A percentile compares a stretch with the other conserved stretches of the same genome.
phyloP scores from a whole-genome alignment of 2,329 filamentous ascomycete genomes.

The Westerdykella aurantiaca region DNA sequence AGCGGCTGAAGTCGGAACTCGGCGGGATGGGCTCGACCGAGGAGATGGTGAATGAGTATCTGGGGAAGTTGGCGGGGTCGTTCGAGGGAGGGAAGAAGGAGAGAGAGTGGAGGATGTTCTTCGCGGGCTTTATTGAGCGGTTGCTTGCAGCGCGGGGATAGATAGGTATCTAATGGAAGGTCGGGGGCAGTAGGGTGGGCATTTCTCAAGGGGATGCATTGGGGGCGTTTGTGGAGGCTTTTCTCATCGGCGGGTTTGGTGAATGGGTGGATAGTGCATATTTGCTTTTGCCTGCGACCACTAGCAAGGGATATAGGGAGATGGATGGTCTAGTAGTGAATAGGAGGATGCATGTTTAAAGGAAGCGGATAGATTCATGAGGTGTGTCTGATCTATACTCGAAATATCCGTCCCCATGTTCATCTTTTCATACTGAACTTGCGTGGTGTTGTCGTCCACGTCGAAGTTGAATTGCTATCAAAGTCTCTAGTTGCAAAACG shows the following conservation, averaged over 20 bases:
- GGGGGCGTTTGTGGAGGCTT: not conserved
- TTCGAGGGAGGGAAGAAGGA: conserved; percentile 35
- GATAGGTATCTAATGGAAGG: too few species aligned
- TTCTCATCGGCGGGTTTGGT: not conserved
- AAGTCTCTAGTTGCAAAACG: not conserved
- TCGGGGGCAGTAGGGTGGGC: not conserved
- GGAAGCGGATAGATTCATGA: too few species aligned
- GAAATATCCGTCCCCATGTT: not conserved
- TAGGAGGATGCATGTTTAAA: too few species aligned
- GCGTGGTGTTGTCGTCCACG: not conserved
- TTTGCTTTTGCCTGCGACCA: too few species aligned
- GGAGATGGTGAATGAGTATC: conserved; percentile 59
- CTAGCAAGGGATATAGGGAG: too few species aligned
- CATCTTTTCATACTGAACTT: not conserved
- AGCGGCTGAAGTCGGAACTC: conserved; percentile 62
- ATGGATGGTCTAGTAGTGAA: too few species aligned
- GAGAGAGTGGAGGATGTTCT: conserved; percentile 43
- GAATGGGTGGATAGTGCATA: too few species aligned
- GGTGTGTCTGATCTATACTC: too few species aligned
- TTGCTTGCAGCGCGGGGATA: not conserved
- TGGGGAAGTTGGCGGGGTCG: conserved; percentile 43
- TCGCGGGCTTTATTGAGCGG: conserved; percentile 39
- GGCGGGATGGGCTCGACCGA: conserved; percentile 59
- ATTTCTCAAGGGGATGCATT: not conserved
- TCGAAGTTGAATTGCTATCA: not conserved